Conservation (phyloP, 345 rosid genomes). For the Bruguiera parviflora region DNA sequence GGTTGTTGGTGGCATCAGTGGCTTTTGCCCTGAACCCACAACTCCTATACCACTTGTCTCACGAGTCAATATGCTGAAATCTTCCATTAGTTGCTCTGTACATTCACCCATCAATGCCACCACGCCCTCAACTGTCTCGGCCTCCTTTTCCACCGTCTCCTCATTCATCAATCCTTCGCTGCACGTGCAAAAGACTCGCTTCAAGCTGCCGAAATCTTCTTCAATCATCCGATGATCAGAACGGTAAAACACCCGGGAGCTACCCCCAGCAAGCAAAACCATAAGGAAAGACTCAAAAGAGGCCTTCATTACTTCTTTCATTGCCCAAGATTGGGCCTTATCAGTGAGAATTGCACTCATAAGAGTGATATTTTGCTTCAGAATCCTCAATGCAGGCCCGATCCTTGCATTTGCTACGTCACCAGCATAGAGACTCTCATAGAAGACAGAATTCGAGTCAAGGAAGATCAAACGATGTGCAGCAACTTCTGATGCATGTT, state of each 20-base stretch:
- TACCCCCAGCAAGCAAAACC: constrained; percentile 85
- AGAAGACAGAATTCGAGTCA: constrained; percentile 64
- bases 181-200: constrained; percentile 58
- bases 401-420: constrained; percentile 59
- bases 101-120: constrained; percentile 60
- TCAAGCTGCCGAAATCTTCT: constrained; percentile 70
- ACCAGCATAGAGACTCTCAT: constrained; percentile 61
- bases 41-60: constrained; percentile 53
- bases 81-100: constrained; percentile 77
- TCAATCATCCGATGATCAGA: constrained; percentile 53
- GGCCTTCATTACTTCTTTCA: constrained; percentile 74
- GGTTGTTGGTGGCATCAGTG: constrained; percentile 75
- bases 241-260: constrained; percentile 47
- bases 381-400: constrained; percentile 48
- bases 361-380: constrained; percentile 75
- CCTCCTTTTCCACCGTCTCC: constrained; percentile 62
- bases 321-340: constrained; percentile 64
- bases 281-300: constrained; percentile 69
- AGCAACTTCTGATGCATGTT: constrained; percentile 81
- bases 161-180: constrained; percentile 74
- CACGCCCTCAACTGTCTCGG: constrained; percentile 70
- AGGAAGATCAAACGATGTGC: constrained; percentile 74
- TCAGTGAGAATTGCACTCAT: constrained; percentile 66
- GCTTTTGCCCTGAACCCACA: constrained; percentile 49
- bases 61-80: constrained; percentile 55